Percentiles rank a stretch among this genome's conserved stretches.
phyloP scores from a whole-genome alignment of 768 basidiomycete species.

The Tricholoma sp. region DNA sequence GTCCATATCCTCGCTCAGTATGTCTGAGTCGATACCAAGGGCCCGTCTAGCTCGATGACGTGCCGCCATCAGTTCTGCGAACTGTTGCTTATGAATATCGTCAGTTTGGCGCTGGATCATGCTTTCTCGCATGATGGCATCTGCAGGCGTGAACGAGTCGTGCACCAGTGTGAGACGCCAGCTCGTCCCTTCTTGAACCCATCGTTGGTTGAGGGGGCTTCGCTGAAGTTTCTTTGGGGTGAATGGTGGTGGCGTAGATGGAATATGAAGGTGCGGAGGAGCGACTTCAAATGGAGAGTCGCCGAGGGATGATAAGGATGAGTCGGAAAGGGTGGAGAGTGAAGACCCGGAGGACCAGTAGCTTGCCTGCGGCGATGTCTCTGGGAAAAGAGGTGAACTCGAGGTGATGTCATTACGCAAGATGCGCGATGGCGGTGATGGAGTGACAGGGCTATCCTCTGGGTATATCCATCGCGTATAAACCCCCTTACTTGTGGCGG shows the following conservation, averaged over 20 bases:
- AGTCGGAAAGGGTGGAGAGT: not conserved
- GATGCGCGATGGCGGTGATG: not conserved
- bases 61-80: not conserved
- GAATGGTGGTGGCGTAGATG: not conserved
- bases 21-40: not conserved
- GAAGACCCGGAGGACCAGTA: not conserved
- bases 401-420: not conserved
- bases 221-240: constrained; percentile 2
- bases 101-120: not conserved
- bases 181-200: not conserved
- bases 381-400: not conserved
- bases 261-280: not conserved
- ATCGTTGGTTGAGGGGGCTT: not conserved
- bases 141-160: not conserved
- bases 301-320: constrained; percentile 1
- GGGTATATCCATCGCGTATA: constrained; percentile 9
- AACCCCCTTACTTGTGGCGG: constrained; percentile 6
- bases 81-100: not conserved
- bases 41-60: not conserved
- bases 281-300: not conserved
- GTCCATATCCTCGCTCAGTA: not conserved
- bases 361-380: not conserved
- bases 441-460: not conserved
- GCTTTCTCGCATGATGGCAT: not conserved
- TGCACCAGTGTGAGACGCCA: not conserved